phyloP scores from a whole-genome alignment of 2,329 filamentous ascomycete genomes.

The Beauveria brongniartii region DNA sequence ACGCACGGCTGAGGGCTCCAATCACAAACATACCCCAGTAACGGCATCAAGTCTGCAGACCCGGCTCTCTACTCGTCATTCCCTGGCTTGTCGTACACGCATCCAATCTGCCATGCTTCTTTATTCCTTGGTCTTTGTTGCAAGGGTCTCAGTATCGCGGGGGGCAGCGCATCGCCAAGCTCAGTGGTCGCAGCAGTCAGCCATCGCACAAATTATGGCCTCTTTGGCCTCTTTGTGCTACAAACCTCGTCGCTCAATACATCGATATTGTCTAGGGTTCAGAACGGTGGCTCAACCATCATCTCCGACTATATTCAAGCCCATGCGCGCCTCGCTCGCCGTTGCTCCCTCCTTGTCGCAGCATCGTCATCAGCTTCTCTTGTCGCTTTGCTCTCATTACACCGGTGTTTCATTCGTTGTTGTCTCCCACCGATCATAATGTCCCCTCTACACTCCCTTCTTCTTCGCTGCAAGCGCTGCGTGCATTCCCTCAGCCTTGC shows the following conservation, averaged over 20 bases:
- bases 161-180: neutral
- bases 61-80: neutral
- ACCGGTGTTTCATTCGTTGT: neutral
- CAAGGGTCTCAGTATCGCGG: neutral
- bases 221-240: conserved; percentile 11
- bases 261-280: conserved; percentile 3
- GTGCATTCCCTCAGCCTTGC: neutral
- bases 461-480: conserved; percentile 6
- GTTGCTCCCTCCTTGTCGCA: neutral
- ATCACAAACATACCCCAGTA: conserved; percentile 9
- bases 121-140: neutral
- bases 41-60: neutral
- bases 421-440: neutral
- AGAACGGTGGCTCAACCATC: neutral
- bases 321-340: neutral
- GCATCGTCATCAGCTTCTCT: neutral
- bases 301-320: neutral
- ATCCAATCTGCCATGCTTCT: neutral
- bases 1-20: conserved; percentile 5
- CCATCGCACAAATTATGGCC: conserved; percentile 2
- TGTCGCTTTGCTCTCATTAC: neutral
- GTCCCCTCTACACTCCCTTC: neutral
- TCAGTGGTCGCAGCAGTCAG: neutral
- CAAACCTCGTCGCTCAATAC: neutral
- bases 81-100: neutral